Conservation (phyloP, 768 basidiomycete species). For the Leccinum arenicola region DNA sequence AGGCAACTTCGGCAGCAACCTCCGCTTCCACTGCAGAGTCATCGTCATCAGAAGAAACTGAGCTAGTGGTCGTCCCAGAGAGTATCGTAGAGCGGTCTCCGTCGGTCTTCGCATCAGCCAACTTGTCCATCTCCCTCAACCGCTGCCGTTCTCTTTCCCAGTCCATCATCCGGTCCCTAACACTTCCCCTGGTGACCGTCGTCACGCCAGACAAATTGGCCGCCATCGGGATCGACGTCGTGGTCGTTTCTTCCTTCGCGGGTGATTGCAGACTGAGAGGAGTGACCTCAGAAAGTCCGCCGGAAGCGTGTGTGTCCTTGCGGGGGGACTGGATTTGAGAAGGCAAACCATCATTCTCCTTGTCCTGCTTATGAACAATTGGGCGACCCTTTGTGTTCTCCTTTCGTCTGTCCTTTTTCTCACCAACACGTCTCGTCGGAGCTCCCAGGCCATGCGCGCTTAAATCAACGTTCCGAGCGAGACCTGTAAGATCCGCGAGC, state of each 20-base stretch:
- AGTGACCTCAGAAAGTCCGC: background rate
- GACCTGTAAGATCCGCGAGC: constrained; percentile 40
- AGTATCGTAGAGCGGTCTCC: constrained; percentile 33
- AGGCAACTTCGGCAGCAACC: constrained; percentile 21
- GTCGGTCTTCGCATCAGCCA: constrained; percentile 53
- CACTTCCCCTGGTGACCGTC: constrained; percentile 29
- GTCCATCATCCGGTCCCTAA: constrained; percentile 63
- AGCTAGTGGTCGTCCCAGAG: constrained; percentile 14
- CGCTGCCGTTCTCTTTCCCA: constrained; percentile 74
- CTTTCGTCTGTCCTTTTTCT: constrained; percentile 30
- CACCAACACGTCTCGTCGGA: constrained; percentile 9
- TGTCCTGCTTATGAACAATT: constrained; percentile 24
- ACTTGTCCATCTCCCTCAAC: constrained; percentile 62
- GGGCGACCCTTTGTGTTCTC: constrained; percentile 21
- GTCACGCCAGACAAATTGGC: constrained; percentile 19
- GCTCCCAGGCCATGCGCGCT: constrained; percentile 29
- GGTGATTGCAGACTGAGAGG: constrained; percentile 18
- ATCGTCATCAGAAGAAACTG: constrained; percentile 27
- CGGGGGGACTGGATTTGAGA: constrained; percentile 3
- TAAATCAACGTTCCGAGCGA: constrained; percentile 32
- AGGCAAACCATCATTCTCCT: constrained; percentile 24
- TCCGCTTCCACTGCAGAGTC: constrained; percentile 26
- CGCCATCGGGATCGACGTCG: constrained; percentile 9
- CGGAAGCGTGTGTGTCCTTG: constrained; percentile 9
- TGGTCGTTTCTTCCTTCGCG: constrained; percentile 10